A percentile compares a stretch with the other conserved stretches of the same genome.
Evolutionary conservation across 345 rosid genomes (phyloP).

Genomic region (Moringa oleifera): DNA sequence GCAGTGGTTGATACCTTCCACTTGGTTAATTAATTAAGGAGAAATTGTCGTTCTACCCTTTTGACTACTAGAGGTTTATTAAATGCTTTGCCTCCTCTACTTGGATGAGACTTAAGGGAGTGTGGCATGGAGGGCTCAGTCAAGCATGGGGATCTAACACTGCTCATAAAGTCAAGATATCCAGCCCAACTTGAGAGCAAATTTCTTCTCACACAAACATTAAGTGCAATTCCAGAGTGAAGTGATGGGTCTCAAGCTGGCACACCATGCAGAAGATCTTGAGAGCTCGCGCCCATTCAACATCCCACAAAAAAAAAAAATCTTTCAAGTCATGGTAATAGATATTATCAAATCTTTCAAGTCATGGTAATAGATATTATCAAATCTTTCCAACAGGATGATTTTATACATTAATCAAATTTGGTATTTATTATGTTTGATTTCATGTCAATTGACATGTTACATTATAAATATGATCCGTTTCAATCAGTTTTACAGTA

Average conservation of each 20-base stretch:
- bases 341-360: not conserved
- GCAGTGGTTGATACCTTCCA: too few relatives aligned
- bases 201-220: constrained; percentile 4
- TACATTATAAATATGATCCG: too few relatives aligned
- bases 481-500: too few relatives aligned
- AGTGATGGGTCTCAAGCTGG: constrained; percentile 21
- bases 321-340: too few relatives aligned
- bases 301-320: not conserved
- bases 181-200: not conserved
- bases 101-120: not conserved
- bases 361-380: not conserved
- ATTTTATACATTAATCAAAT: too few relatives aligned
- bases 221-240: constrained; percentile 20
- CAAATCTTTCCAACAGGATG: too few relatives aligned
- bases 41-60: not conserved
- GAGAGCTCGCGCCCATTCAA: not conserved
- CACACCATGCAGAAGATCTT: not conserved
- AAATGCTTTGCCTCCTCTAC: constrained; percentile 9
- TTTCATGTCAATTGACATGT: too few relatives aligned
- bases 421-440: too few relatives aligned
- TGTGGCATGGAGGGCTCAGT: constrained; percentile 10
- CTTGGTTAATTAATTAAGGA: too few relatives aligned
- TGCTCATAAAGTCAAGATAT: constrained; percentile 17
- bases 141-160: not conserved
- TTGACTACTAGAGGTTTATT: constrained; percentile 6